phyloP scores from a whole-genome alignment of 2,329 filamentous ascomycete species.

The Aspergillus thermomutatus region DNA sequence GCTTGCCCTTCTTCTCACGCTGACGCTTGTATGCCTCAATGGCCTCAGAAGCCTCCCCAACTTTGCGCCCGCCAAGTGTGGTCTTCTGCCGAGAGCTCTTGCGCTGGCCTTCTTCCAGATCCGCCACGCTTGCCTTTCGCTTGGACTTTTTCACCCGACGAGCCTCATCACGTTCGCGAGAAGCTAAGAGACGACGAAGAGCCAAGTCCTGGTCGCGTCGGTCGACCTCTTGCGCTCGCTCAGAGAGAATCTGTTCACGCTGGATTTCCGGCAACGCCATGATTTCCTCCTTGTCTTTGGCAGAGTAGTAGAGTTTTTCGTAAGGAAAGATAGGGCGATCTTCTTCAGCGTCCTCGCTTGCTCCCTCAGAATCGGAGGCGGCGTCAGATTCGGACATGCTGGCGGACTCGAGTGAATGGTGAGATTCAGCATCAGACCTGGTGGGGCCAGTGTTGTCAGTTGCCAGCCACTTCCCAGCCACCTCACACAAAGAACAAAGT shows the following conservation, averaged over 20 bases:
- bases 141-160: conserved; percentile 54
- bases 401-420: conserved; percentile 73
- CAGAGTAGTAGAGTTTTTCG: conserved; percentile 77
- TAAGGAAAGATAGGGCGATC: conserved; percentile 67
- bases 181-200: conserved; percentile 71
- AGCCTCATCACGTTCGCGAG: conserved; percentile 61
- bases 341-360: conserved; percentile 43
- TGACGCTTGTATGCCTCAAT: conserved; percentile 69
- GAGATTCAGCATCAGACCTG: conserved; percentile 68
- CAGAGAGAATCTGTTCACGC: conserved; percentile 83
- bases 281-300: conserved; percentile 72
- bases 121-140: conserved; percentile 74
- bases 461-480: background rate
- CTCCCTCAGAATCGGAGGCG: conserved; percentile 68
- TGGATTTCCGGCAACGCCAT: conserved; percentile 86
- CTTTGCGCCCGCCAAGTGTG: conserved; percentile 62
- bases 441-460: conserved; percentile 11
- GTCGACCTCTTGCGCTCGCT: conserved; percentile 79
- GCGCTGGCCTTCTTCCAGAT: conserved; percentile 72
- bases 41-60: conserved; percentile 65
- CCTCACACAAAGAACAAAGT: background rate
- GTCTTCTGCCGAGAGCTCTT: conserved; percentile 72
- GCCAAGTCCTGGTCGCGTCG: conserved; percentile 77
- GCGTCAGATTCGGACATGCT: conserved; percentile 89
- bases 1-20: conserved; percentile 56